A percentile compares a stretch with the other conserved stretches of the same genome.
Conservation (phyloP, 1,284 basidiomycete species). For the Cystobasidiaceae sp. region DNA sequence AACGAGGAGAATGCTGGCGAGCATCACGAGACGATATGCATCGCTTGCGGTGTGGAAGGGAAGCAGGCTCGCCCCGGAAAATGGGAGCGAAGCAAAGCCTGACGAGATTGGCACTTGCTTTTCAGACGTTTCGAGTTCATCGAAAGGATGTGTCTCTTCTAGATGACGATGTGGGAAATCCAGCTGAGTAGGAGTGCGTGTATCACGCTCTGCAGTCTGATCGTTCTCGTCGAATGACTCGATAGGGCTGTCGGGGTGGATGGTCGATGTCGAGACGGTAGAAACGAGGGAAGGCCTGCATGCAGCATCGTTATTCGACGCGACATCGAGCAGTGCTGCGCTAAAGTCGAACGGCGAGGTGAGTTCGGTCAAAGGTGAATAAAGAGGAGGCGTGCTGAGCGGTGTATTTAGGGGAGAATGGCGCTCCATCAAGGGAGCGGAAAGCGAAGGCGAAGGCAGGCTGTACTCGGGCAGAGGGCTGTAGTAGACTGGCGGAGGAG, state of each 20-base stretch:
- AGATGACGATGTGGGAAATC: neutral
- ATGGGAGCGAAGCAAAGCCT: neutral
- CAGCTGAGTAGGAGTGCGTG: neutral
- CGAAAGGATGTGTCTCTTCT: neutral
- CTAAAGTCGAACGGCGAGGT: too few relatives aligned
- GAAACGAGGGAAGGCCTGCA: neutral
- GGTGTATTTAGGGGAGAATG: slow-evolving; percentile 9
- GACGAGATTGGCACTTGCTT: neutral
- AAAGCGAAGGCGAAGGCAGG: neutral
- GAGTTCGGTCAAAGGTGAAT: neutral
- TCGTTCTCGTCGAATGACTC: neutral
- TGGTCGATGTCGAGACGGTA: neutral
- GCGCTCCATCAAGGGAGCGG: slow-evolving; percentile 7
- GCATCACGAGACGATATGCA: too few relatives aligned
- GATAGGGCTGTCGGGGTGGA: neutral
- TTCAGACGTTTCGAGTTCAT: neutral
- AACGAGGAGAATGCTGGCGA: too few relatives aligned
- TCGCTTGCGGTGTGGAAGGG: too few relatives aligned
- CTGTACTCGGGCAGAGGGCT: neutral
- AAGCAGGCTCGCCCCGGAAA: too few relatives aligned
- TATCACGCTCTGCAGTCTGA: neutral
- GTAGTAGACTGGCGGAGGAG: neutral
- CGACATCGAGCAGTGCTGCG: too few relatives aligned
- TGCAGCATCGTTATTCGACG: too few relatives aligned
- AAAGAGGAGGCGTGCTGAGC: slow-evolving; percentile 5